Conservation (phyloP, 2,329 filamentous ascomycete genomes). For the Verticillium isaacii region DNA sequence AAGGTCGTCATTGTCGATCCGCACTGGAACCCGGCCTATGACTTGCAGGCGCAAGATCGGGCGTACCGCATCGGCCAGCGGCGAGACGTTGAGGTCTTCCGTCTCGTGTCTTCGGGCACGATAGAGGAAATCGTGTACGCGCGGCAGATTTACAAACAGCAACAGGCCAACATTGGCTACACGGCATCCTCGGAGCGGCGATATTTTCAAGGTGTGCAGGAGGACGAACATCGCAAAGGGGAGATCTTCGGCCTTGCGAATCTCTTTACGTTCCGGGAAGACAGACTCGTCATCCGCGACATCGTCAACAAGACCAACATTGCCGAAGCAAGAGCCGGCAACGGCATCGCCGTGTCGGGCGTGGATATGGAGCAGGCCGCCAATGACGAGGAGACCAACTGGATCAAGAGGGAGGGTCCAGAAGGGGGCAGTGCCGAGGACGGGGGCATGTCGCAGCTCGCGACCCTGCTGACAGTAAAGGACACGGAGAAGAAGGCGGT, state of each 20-base stretch:
- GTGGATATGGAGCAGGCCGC: slow-evolving; percentile 63
- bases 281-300: slow-evolving; percentile 79
- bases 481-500: not conserved
- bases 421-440: slow-evolving; percentile 46
- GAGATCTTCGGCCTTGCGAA: slow-evolving; percentile 92
- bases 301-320: slow-evolving; percentile 99
- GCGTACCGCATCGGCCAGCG: slow-evolving; percentile 94
- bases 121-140: slow-evolving; percentile 98
- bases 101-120: slow-evolving; percentile 83
- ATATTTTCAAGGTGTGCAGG: slow-evolving; percentile 93
- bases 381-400: slow-evolving; percentile 40
- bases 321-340: slow-evolving; percentile 83
- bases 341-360: slow-evolving; percentile 74
- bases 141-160: slow-evolving; percentile 96
- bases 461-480: slow-evolving; percentile 34
- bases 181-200: slow-evolving; percentile 86
- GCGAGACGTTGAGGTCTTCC: slow-evolving; percentile 91
- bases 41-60: slow-evolving; percentile 92
- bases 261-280: slow-evolving; percentile 74
- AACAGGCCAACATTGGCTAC: slow-evolving; percentile 97
- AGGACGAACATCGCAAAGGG: slow-evolving; percentile 74
- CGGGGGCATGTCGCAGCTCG: slow-evolving; percentile 60
- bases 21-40: slow-evolving; percentile 95
- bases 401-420: slow-evolving; percentile 38
- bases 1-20: slow-evolving; percentile 97